These are phyloP conservation scores for Diaporthe velutina DNA, from an alignment of 2,329 filamentous ascomycete genomes.

Conservation along the genomic window DNA sequence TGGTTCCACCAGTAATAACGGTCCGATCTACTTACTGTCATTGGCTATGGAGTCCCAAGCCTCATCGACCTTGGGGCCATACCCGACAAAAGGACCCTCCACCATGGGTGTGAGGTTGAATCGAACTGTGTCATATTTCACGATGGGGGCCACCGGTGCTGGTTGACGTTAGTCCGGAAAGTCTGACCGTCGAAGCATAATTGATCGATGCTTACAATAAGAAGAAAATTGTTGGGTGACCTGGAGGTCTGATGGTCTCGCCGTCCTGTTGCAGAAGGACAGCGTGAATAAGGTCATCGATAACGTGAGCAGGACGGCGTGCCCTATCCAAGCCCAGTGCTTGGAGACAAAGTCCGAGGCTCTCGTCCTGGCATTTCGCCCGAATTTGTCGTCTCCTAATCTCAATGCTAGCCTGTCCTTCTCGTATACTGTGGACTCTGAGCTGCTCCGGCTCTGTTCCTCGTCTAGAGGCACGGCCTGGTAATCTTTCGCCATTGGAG, in stretches of 20 bases:
- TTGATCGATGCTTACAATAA: slow-evolving; percentile 45
- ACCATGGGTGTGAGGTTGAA: slow-evolving; percentile 63
- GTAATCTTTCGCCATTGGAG: slow-evolving; percentile 52
- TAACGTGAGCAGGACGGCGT: slow-evolving; percentile 54
- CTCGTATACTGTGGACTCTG: slow-evolving; percentile 39
- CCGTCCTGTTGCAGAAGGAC: slow-evolving; percentile 54
- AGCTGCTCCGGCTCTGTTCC: slow-evolving; percentile 48
- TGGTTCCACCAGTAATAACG: slow-evolving; percentile 33
- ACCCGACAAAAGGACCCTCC: slow-evolving; percentile 66
- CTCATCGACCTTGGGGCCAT: slow-evolving; percentile 67
- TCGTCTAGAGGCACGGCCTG: slow-evolving; percentile 53
- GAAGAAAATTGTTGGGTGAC: slow-evolving; percentile 58
- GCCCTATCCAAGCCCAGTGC: slow-evolving; percentile 56
- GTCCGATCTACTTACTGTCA: slow-evolving; percentile 46
- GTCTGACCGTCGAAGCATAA: neutral
- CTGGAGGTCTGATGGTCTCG: slow-evolving; percentile 49
- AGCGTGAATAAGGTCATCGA: slow-evolving; percentile 56
- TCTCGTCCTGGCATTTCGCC: slow-evolving; percentile 30
- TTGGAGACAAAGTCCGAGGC: slow-evolving; percentile 34
- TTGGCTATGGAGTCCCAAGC: slow-evolving; percentile 69
- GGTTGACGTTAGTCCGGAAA: slow-evolving; percentile 36
- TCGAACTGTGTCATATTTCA: slow-evolving; percentile 63
- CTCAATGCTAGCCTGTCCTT: slow-evolving; percentile 39
- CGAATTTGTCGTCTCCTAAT: slow-evolving; percentile 31
- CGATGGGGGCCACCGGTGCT: slow-evolving; percentile 62